Evolutionary conservation across 1,284 basidiomycete species (phyloP).

Genomic region (Rhodotorula sp.): DNA sequence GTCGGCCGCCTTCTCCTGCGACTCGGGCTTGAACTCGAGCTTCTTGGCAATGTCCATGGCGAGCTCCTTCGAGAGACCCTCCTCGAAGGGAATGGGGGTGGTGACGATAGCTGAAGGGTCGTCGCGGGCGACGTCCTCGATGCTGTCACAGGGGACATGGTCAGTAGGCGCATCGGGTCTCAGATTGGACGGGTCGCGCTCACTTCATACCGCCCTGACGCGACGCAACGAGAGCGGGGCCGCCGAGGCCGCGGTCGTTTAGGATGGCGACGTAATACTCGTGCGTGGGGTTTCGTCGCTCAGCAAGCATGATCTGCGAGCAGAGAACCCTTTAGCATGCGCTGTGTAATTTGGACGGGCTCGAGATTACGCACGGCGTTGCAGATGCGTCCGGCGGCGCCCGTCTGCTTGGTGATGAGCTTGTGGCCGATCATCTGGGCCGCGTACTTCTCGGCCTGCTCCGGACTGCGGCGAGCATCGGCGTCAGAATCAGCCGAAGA

Average conservation of each 20-base stretch:
- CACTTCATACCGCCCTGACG: conserved; percentile 61
- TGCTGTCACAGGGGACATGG: conserved; percentile 54
- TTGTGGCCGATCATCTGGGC: conserved; percentile 91
- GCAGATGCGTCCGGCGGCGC: conserved; percentile 85
- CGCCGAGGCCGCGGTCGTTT: conserved; percentile 87
- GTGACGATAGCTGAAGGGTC: conserved; percentile 95
- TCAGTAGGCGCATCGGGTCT: conserved; percentile 53
- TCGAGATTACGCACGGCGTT: conserved; percentile 68
- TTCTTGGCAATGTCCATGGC: conserved; percentile 81
- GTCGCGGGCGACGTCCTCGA: conserved; percentile 98
- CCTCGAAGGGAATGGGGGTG: conserved; percentile 83
- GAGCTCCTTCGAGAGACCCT: conserved; percentile 66
- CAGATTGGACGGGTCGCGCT: neutral
- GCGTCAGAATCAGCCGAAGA: neutral
- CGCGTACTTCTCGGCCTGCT: conserved; percentile 84
- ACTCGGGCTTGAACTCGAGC: conserved; percentile 78
- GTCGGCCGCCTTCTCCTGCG: conserved; percentile 79
- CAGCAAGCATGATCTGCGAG: conserved; percentile 89
- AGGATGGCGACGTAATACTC: conserved; percentile 98
- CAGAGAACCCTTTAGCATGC: neutral
- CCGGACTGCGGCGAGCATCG: conserved; percentile 59
- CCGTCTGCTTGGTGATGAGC: conserved; percentile 99
- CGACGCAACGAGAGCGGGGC: conserved; percentile 91
- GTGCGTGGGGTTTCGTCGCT: conserved; percentile 87
- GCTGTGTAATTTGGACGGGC: accelerated